Evolutionary conservation across 1,284 basidiomycete genomes (phyloP).

Genomic region (Sanghuangporus baumii): DNA sequence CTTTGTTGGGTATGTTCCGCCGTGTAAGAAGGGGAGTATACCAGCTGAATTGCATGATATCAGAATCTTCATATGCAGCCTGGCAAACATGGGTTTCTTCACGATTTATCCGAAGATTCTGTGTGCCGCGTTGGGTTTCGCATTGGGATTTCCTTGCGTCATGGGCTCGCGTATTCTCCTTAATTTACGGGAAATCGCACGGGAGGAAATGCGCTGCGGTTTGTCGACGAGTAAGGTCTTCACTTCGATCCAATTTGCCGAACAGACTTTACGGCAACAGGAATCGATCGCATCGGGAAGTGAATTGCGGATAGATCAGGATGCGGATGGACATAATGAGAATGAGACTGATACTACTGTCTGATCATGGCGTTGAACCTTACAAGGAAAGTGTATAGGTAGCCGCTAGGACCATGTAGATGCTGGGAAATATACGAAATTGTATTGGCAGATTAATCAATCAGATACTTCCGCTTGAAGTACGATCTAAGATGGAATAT

Average conservation of each 20-base stretch:
- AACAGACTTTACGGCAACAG: not conserved
- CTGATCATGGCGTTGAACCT: no score
- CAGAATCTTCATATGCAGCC: conserved; percentile 7
- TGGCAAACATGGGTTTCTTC: conserved; percentile 3
- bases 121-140: conserved; percentile 2
- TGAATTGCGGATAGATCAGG: not conserved
- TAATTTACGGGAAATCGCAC: conserved; percentile 8
- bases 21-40: no score
- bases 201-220: conserved; percentile 4
- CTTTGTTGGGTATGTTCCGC: conserved; percentile 8
- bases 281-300: not conserved
- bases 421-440: not conserved
- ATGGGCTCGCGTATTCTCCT: conserved; percentile 8
- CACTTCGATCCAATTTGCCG: conserved; percentile 2
- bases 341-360: not conserved
- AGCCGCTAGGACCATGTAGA: not conserved
- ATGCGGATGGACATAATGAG: not conserved
- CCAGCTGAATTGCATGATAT: not conserved
- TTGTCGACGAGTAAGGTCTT: not conserved
- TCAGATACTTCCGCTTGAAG: conserved; percentile 97
- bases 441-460: conserved; percentile 51
- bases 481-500: conserved; percentile 89
- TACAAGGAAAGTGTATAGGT: not conserved
- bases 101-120: not conserved
- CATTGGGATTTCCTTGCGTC: conserved; percentile 10